Evolutionary conservation across 2,329 filamentous ascomycete genomes (phyloP), one percentile per base, ranked within the genome.

Genomic region (Colletotrichum viniferum): DNA sequence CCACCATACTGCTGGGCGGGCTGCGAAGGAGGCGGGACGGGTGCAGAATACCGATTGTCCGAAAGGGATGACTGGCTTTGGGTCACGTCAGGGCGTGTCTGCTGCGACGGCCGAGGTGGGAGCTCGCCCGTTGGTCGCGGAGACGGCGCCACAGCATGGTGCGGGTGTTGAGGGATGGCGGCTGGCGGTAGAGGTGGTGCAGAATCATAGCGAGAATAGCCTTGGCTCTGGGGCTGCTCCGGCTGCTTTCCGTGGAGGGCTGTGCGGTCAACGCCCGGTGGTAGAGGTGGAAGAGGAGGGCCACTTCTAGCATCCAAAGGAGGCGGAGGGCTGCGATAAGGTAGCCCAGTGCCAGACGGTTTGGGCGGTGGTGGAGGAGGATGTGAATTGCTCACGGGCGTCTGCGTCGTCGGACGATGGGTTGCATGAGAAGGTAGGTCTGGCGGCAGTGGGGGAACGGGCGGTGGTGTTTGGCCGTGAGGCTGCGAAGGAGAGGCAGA

Each of bases 381-480:
- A 12, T 83, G 83, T 8, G 81, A 78, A 60, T 83, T 82, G 63
- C 77, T 80, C 8, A 78, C 78, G 62, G 79, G 85, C 77, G 79
- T 85, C 58, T 80, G 86, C 18, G 65, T 58, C n/a, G 58, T 24
- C 68, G 79, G 73, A 61, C 81, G 83, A 34, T 79, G 82, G 5
- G 81, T 78, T n/a, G 86, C 84, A 32, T 83, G 84, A 69, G 87
- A 84, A 61, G 87, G 85, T 74, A 93, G 86, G 79, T 94, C 92
- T 30, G 92, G 91, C 10, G 94, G 94, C 21, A 94, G 87, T 69
- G 94, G 94, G 74, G 94, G 94, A n/a, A 94, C 84, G 14, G 93
- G 92, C 36, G 94, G 94, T 64, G 92, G 92, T 73, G 87, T 86
- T 32, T 81, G 86, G 38, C 76, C 80, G 62, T 82, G 83, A 48